phyloP scores from a whole-genome alignment of 345 rosid genomes.

The Salix purpurea region DNA sequence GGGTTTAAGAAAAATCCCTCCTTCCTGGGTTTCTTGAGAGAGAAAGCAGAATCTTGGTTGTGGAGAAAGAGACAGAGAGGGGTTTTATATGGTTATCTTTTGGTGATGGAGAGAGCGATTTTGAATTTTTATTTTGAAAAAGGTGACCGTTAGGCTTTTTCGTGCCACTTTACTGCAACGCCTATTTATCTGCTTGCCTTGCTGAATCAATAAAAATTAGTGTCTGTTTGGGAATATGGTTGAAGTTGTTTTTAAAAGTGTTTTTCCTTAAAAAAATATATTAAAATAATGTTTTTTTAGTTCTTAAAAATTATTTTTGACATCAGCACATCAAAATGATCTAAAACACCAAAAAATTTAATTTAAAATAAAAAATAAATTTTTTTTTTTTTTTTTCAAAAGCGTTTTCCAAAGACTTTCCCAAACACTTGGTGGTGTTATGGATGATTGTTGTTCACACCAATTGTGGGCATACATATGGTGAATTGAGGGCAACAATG shows the following conservation, averaged over 20 bases:
- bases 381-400: too few species aligned
- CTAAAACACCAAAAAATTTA: too few species aligned
- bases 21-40: background rate
- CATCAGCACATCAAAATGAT: too few species aligned
- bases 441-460: background rate
- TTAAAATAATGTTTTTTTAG: too few species aligned
- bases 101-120: conserved; percentile 12
- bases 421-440: background rate
- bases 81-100: background rate
- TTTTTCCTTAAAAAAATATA: too few species aligned
- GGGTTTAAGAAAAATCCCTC: background rate
- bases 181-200: background rate
- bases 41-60: background rate
- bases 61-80: background rate
- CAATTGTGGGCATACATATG: background rate
- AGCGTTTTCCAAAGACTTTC: too few species aligned
- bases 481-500: background rate
- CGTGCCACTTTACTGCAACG: conserved; percentile 9
- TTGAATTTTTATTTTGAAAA: conserved; percentile 34
- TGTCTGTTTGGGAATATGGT: too few species aligned
- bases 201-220: background rate
- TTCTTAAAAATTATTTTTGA: too few species aligned
- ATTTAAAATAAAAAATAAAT: too few species aligned
- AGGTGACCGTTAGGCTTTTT: conserved; percentile 35
- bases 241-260: too few species aligned